Evolutionary conservation across 441 rosid genomes (phyloP).

Genomic region (Breynia disticha): DNA sequence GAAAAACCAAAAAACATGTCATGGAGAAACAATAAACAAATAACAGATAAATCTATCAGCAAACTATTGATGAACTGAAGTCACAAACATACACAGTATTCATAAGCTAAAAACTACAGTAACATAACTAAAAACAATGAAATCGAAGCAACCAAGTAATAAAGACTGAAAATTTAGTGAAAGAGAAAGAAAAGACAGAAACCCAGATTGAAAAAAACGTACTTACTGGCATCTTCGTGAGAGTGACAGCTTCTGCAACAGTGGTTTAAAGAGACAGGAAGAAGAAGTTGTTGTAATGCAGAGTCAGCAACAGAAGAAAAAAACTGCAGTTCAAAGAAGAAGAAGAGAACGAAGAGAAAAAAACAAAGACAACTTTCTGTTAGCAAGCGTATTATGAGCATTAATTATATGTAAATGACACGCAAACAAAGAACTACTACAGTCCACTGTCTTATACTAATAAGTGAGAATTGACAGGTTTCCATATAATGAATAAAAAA

Average conservation of each 20-base stretch:
- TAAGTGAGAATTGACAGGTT: conserved; percentile 16
- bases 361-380: conserved; percentile 32
- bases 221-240: conserved; percentile 97
- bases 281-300: background rate
- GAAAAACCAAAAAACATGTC: conserved; percentile 3
- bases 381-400: conserved; percentile 41
- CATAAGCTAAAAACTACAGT: background rate
- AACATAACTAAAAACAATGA: conserved; percentile 2
- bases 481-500: conserved; percentile 9
- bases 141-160: conserved; percentile 14
- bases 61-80: conserved; percentile 11
- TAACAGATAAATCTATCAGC: conserved; percentile 2
- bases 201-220: conserved; percentile 41
- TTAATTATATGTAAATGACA: conserved; percentile 61
- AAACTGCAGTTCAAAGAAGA: background rate
- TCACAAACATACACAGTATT: conserved; percentile 7
- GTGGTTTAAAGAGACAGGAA: conserved; percentile 8
- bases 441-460: background rate
- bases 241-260: conserved; percentile 27
- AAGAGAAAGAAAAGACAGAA: conserved; percentile 2
- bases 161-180: conserved; percentile 15
- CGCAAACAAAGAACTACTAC: background rate
- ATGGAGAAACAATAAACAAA: background rate
- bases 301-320: background rate
- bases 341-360: conserved; percentile 1